Conservation (phyloP, 768 basidiomycete species). For the Suillus ampliporus region DNA sequence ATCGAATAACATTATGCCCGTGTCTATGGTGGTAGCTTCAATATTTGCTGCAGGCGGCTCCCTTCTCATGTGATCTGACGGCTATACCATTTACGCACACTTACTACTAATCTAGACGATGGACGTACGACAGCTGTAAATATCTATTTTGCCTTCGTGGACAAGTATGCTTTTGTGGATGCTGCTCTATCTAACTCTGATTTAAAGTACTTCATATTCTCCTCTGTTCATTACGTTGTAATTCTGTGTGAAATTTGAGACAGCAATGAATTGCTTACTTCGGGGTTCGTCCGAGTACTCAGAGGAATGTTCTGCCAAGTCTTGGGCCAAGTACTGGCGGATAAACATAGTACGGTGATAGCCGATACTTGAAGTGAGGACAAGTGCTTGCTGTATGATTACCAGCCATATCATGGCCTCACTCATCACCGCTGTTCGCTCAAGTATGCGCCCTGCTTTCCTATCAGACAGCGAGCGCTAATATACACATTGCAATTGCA, state of each 20-base stretch:
- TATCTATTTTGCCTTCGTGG: constrained; percentile 18
- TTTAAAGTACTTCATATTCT: constrained; percentile 14
- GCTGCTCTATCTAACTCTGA: constrained; percentile 11
- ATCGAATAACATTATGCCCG: constrained; percentile 21
- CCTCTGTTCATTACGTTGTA: constrained; percentile 3
- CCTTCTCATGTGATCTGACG: constrained; percentile 23
- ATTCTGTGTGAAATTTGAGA: background rate
- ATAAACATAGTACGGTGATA: constrained; percentile 15
- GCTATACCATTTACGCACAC: constrained; percentile 18
- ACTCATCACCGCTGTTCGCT: constrained; percentile 50
- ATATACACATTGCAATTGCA: constrained; percentile 34
- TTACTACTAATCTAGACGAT: constrained; percentile 27
- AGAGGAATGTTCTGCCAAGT: background rate
- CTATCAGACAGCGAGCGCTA: background rate
- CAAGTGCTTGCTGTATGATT: background rate
- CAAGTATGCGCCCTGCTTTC: constrained; percentile 42
- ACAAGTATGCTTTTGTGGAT: constrained; percentile 21
- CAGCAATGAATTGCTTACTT: background rate
- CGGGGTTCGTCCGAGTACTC: background rate
- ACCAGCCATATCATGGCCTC: constrained; percentile 45
- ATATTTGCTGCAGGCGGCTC: constrained; percentile 20
- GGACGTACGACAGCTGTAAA: constrained; percentile 26
- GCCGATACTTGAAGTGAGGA: constrained; percentile 14
- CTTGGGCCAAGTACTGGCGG: background rate
- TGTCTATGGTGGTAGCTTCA: constrained; percentile 16